A percentile compares a stretch with the other conserved stretches of the same genome.
These are phyloP conservation scores for Hemisphaericaspora xylanilytica DNA, from an alignment of 1,139 yeast genomes.

Conservation along the genomic window DNA sequence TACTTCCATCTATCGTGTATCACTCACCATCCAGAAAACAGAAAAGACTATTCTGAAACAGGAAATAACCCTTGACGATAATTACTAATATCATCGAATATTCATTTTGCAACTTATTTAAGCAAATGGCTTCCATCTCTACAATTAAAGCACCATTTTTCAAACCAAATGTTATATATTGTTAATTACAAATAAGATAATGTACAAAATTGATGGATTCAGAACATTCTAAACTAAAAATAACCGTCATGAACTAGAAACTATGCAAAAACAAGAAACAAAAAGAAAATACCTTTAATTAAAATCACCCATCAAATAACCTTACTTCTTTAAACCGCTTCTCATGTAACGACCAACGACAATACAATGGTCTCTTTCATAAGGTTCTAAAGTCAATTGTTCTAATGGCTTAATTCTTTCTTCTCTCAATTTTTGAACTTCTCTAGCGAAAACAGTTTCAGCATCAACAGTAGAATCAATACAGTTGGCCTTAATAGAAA, in stretches of 20 bases:
- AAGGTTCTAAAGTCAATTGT: slow-evolving; percentile 98
- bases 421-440: slow-evolving; percentile 97
- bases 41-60: too few species aligned
- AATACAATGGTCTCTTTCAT: slow-evolving; percentile 99
- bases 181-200: slow-evolving; percentile 1
- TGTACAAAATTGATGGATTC: background rate
- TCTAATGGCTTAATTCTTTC: slow-evolving; percentile 98
- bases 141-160: too few species aligned
- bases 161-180: background rate
- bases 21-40: too few species aligned
- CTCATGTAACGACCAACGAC: slow-evolving; percentile 96
- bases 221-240: background rate
- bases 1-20: too few species aligned
- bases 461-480: slow-evolving; percentile 99
- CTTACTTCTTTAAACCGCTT: slow-evolving; percentile 66
- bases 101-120: too few species aligned
- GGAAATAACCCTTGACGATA: too few species aligned
- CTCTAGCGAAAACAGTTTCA: slow-evolving; percentile 98
- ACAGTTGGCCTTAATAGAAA: slow-evolving; percentile 99
- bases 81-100: too few species aligned
- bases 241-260: slow-evolving; percentile 1
- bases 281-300: background rate
- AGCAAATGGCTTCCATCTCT: too few species aligned
- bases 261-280: slow-evolving; percentile 1
- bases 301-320: too few species aligned